Percentiles rank a stretch among this genome's conserved stretches.
phyloP scores from a whole-genome alignment of 1,284 basidiomycete genomes.

The Boletus sp. region DNA sequence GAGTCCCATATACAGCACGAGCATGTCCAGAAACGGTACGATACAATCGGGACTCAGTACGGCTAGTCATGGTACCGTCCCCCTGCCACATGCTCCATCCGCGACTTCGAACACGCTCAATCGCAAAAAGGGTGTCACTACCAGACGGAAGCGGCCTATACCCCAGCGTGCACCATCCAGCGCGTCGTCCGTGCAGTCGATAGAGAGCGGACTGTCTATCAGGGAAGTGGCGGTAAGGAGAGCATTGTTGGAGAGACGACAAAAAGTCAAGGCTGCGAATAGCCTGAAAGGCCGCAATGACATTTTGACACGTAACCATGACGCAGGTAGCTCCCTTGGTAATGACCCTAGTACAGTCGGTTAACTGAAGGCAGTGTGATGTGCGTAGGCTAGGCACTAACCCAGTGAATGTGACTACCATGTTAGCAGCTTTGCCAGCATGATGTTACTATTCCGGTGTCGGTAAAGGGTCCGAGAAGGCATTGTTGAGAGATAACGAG shows the following conservation, averaged over 20 bases:
- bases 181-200: constrained; percentile 37
- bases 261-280: constrained; percentile 24
- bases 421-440: too few relatives aligned
- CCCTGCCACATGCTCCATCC: constrained; percentile 6
- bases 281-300: constrained; percentile 8
- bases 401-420: too few relatives aligned
- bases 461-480: too few relatives aligned
- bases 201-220: constrained; percentile 35
- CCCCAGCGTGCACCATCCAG: constrained; percentile 36
- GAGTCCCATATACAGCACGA: constrained; percentile 4
- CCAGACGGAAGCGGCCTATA: constrained; percentile 32
- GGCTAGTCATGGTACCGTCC: neutral
- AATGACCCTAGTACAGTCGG: neutral
- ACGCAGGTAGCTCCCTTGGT: neutral
- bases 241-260: constrained; percentile 42
- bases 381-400: too few relatives aligned
- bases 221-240: constrained; percentile 42
- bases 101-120: constrained; percentile 22
- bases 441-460: too few relatives aligned
- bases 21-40: constrained; percentile 23
- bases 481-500: too few relatives aligned
- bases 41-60: constrained; percentile 12
- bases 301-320: neutral
- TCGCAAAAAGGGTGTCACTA: constrained; percentile 27
- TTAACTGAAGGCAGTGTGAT: too few relatives aligned